phyloP scores from a whole-genome alignment of 2,329 filamentous ascomycete species.

The Hymenoscyphus infarciens region DNA sequence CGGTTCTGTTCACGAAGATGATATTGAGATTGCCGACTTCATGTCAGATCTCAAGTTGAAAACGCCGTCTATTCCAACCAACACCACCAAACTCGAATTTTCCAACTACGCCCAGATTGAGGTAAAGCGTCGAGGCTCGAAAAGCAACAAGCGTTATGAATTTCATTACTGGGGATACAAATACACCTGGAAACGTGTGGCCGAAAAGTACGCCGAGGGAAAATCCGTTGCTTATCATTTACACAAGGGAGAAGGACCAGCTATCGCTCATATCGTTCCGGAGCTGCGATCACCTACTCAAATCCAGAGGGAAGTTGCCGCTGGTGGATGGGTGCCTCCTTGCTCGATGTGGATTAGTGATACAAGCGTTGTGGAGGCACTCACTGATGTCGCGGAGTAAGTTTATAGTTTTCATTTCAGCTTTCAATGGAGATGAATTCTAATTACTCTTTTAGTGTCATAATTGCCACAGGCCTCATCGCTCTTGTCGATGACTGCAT shows the following conservation, averaged over 20 bases:
- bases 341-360: constrained; percentile 91
- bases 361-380: constrained; percentile 57
- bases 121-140: constrained; percentile 65
- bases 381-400: constrained; percentile 86
- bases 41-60: constrained; percentile 31
- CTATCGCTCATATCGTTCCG: constrained; percentile 81
- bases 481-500: constrained; percentile 90
- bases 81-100: constrained; percentile 87
- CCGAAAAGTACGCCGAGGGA: constrained; percentile 61
- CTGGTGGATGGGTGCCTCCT: constrained; percentile 86
- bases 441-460: constrained; percentile 56
- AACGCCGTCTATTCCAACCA: constrained; percentile 51
- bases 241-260: constrained; percentile 58
- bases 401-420: constrained; percentile 34
- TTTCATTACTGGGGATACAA: constrained; percentile 90
- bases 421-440: neutral
- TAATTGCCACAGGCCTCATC: constrained; percentile 85
- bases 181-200: constrained; percentile 79
- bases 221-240: constrained; percentile 76
- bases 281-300: constrained; percentile 71
- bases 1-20: constrained; percentile 44
- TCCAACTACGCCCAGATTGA: constrained; percentile 96
- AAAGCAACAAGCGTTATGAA: constrained; percentile 72
- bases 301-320: constrained; percentile 65
- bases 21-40: constrained; percentile 26